Evolutionary conservation across 768 basidiomycete species (phyloP), one percentile per base, ranked within the genome.

Genomic region (Leucocoprinus birnbaumii): DNA sequence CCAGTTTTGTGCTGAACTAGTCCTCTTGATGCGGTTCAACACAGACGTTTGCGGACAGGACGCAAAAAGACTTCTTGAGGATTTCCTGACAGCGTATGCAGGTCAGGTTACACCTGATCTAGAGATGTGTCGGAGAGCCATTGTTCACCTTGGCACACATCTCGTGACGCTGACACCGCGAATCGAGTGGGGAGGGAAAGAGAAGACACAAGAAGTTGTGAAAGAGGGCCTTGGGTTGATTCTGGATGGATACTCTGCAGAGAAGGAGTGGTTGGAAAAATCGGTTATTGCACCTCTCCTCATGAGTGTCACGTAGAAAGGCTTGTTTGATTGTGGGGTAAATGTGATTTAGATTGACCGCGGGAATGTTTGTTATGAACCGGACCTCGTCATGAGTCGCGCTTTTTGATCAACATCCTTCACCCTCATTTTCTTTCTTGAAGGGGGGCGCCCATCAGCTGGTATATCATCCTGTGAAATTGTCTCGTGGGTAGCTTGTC

Each of bases 1-100:
- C 1, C 85, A 88, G 58, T 77, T 87, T 55, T 79, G 76, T 53
- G 85, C 82, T 3, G 87, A 87, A 64, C 64, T 87, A 52, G 69
- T 78, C 62, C 70, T 73, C 21, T 62, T 86, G 21, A 69, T 74
- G 49, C 68, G 74, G 46, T 85, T 83, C 63, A 61, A 78, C 50
- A 73, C 77, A 1, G 64, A 65, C 14, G 38, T 56, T 4, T 73
- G 74, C 43, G 62, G 63, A 38, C 70, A 70, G 8, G 63, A 73
- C 2, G 70, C 76, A 2, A 59, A 65, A 8, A 59, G 62, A 44
- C 60, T 82, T 6, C 61, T 83, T 18, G 61, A 59, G 18, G 66
- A 75, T 11, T 84, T 86, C 61, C 62, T 85, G 35, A 53, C 58
- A 9, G 69, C 70, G 37, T 87, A 87, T 59, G 65, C 68, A 35